phyloP scores from a whole-genome alignment of 805 yeast species.

The Candida cerambycidarum region DNA sequence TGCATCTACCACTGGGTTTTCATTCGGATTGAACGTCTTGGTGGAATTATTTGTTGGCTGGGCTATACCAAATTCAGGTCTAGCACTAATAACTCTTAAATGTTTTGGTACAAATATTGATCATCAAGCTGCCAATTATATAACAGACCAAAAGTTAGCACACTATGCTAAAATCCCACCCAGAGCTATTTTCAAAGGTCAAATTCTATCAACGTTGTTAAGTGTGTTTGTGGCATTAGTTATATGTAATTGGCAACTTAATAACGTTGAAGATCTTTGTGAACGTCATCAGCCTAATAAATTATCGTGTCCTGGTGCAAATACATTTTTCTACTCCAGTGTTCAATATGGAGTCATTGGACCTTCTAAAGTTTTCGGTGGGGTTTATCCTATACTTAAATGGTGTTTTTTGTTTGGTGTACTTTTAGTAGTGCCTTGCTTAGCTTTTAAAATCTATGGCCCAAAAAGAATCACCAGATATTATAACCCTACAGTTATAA shows the following conservation, averaged over 20 bases:
- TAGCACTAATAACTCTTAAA: constrained; percentile 54
- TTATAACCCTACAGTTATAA: constrained; percentile 55
- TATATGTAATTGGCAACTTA: constrained; percentile 42
- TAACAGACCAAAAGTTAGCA: constrained; percentile 41
- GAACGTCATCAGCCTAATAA: constrained; percentile 34
- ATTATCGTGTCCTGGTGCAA: constrained; percentile 44
- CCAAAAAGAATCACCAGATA: constrained; percentile 31
- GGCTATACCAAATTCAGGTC: constrained; percentile 57
- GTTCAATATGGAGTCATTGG: constrained; percentile 58
- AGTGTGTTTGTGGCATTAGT: constrained; percentile 33
- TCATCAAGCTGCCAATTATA: constrained; percentile 61
- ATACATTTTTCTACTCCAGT: constrained; percentile 52
- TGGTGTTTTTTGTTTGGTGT: constrained; percentile 62
- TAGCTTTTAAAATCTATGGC: constrained; percentile 35
- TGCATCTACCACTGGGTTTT: constrained; percentile 60
- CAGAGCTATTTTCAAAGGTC: constrained; percentile 53
- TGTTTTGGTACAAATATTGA: constrained; percentile 55
- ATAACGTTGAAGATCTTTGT: constrained; percentile 36
- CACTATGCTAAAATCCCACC: constrained; percentile 69
- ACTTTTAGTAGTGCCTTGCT: constrained; percentile 36
- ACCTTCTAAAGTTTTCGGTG: constrained; percentile 58
- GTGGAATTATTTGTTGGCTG: constrained; percentile 67
- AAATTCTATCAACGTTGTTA: constrained; percentile 35
- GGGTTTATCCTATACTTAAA: constrained; percentile 52
- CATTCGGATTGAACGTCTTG: constrained; percentile 59